Evolutionary conservation across 2,329 filamentous ascomycete species (phyloP).

Genomic region (Xylaria sp.): DNA sequence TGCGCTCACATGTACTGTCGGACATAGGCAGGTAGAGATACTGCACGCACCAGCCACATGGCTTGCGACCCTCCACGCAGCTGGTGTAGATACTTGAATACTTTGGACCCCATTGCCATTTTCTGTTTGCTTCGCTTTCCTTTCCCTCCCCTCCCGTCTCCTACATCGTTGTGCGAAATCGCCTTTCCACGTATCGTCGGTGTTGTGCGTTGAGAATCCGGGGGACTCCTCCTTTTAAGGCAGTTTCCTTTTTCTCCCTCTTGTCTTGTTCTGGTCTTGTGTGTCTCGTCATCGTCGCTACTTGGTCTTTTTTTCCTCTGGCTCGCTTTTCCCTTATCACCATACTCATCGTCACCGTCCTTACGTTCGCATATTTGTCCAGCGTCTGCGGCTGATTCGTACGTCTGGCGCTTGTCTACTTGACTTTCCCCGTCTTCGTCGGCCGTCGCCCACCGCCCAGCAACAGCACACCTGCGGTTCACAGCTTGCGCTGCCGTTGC

Average conservation of each 20-base stretch:
- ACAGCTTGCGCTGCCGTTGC: constrained; percentile 33
- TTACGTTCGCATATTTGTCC: constrained; percentile 35
- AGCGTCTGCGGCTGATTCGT: constrained; percentile 35
- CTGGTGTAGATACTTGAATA: constrained; percentile 34
- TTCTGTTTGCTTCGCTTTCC: constrained; percentile 45
- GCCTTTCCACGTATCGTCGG: constrained; percentile 50
- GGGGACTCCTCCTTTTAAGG: constrained; percentile 55
- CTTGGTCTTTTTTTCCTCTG: constrained; percentile 45
- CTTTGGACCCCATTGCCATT: constrained; percentile 42
- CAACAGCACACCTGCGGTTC: constrained; percentile 25
- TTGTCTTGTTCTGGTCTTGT: constrained; percentile 43
- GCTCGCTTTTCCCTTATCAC: constrained; percentile 42
- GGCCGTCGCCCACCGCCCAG: constrained; percentile 31
- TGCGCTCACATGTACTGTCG: neutral
- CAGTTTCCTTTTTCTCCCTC: constrained; percentile 53
- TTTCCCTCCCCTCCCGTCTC: constrained; percentile 49
- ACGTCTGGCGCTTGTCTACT: constrained; percentile 38
- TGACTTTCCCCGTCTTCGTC: constrained; percentile 38
- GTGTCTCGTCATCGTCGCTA: constrained; percentile 47
- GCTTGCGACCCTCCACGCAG: constrained; percentile 33
- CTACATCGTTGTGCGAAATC: constrained; percentile 50
- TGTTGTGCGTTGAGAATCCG: constrained; percentile 53
- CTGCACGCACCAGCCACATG: constrained; percentile 31
- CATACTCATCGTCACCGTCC: constrained; percentile 41
- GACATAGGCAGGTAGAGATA: constrained; percentile 8